Evolutionary conservation across 108 stramenopile species (phyloP), one percentile per base, ranked within the genome.

Genomic region (Nitzschia palea): DNA sequence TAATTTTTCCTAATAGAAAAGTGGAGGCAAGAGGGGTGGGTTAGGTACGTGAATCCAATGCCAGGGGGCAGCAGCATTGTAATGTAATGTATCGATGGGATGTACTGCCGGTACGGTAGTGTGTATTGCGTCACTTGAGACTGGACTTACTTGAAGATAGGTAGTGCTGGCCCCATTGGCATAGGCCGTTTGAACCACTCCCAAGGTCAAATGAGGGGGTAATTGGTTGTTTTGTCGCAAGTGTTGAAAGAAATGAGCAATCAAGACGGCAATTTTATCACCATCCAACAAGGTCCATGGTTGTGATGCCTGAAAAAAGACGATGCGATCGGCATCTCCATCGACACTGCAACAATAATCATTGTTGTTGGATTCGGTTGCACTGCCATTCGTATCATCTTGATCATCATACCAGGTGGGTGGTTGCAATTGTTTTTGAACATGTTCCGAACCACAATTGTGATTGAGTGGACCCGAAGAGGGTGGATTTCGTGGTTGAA

Each of bases 151-250:
- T 70, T 70, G 61, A 25, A 99, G 67, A 83, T 87, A 99, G 54
- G 65, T 51, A 35, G 96, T 96, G 0, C 95, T 87, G 1, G 96
- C 92, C 28, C 99, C 98, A 82, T 99, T 99, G 28, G 98, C 98
- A 82, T 99, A 99, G 30, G 98, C 99, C 12, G 99, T 99, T 81
- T 99, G 99, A 10, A 99, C 96, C 20, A 97, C 91, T 8, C 97
- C 98, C 55, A 97, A 71, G 28, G 67, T 85, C 25, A 95, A 70
- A 12, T 40, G 15, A n/a, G 66, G 15, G 8, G 35, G 44, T 29
- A 71, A 18, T 9, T 0, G 37, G 3, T 0, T 20, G 6, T 1
- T 1, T n/a, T 50, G 9, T 12, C 55, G 37, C 37, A 67, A 47
- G 5, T 47, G 35, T 63, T 90, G 78, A 64, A 98, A 65, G 62